These are phyloP conservation scores for Starmerella bombicola DNA, from an alignment of 805 yeast species.

Conservation along the genomic window DNA sequence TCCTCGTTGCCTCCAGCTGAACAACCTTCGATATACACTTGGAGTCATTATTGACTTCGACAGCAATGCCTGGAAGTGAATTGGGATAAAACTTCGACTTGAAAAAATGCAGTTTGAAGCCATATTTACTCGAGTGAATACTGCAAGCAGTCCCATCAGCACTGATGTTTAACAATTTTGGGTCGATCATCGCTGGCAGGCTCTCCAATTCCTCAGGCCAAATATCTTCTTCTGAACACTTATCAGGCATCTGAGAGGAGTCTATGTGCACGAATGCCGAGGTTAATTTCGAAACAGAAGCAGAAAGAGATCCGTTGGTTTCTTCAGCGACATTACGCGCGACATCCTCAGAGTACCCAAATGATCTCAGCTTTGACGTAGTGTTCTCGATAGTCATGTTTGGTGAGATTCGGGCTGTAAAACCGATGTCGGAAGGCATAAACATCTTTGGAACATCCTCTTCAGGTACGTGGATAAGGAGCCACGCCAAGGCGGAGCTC, in stretches of 20 bases:
- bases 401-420: slow-evolving; percentile 33
- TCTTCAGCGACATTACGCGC: slow-evolving; percentile 39
- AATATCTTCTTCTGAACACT: slow-evolving; percentile 16
- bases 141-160: slow-evolving; percentile 6
- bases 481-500: slow-evolving; percentile 55
- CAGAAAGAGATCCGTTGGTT: slow-evolving; percentile 13
- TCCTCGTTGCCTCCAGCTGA: slow-evolving; percentile 27
- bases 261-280: slow-evolving; percentile 20
- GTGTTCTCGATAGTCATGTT: slow-evolving; percentile 45
- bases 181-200: slow-evolving; percentile 47
- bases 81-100: slow-evolving; percentile 48
- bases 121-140: slow-evolving; percentile 5
- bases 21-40: slow-evolving; percentile 27
- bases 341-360: slow-evolving; percentile 62
- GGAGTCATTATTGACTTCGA: slow-evolving; percentile 32
- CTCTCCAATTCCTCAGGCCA: slow-evolving; percentile 75
- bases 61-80: slow-evolving; percentile 55
- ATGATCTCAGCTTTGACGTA: slow-evolving; percentile 44
- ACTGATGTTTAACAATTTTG: slow-evolving; percentile 21
- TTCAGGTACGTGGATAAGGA: slow-evolving; percentile 81
- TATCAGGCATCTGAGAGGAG: background rate
- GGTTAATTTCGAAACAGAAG: slow-evolving; percentile 36
- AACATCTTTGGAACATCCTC: slow-evolving; percentile 65
- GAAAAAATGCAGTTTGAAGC: slow-evolving; percentile 29
- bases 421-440: slow-evolving; percentile 26